Conservation (phyloP, 495 filamentous ascomycete species). For the Xylaria nigripes region DNA sequence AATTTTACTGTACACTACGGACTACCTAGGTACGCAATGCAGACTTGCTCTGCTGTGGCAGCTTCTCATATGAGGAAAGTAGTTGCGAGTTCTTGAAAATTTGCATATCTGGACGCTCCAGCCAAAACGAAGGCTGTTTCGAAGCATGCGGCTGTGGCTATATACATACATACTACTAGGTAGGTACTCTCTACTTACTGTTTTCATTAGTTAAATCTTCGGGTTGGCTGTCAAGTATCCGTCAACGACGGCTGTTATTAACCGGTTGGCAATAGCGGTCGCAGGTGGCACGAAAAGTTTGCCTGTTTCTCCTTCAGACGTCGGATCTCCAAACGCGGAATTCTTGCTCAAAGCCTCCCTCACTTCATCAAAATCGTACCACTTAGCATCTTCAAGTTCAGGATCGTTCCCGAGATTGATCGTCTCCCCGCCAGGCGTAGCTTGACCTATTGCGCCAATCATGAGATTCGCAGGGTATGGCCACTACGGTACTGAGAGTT, state of each 20-base stretch:
- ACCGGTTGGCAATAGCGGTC: conserved; percentile 74
- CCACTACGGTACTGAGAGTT: conserved; percentile 20
- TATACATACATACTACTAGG: not conserved
- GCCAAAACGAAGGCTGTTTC: not conserved
- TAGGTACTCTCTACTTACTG: not conserved
- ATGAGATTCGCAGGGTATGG: conserved; percentile 69
- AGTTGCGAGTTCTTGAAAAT: too few relatives aligned
- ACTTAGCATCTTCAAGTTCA: conserved; percentile 82
- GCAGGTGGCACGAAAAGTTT: conserved; percentile 61
- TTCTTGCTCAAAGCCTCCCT: conserved; percentile 55
- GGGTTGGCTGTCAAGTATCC: conserved; percentile 29
- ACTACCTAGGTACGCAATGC: too few relatives aligned
- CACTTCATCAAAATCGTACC: conserved; percentile 68
- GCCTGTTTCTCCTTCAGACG: conserved; percentile 64
- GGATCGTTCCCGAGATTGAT: conserved; percentile 81
- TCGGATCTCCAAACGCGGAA: conserved; percentile 51
- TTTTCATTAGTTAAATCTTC: conserved; percentile 30
- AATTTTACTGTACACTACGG: too few relatives aligned
- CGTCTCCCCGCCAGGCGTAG: conserved; percentile 65
- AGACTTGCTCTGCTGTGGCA: too few relatives aligned
- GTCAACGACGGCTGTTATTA: conserved; percentile 44
- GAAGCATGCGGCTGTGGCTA: not conserved
- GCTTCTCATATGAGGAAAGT: too few relatives aligned
- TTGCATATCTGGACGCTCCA: too few relatives aligned
- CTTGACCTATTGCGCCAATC: conserved; percentile 90